Evolutionary conservation across 345 rosid genomes (phyloP).

Genomic region (Moringa oleifera): DNA sequence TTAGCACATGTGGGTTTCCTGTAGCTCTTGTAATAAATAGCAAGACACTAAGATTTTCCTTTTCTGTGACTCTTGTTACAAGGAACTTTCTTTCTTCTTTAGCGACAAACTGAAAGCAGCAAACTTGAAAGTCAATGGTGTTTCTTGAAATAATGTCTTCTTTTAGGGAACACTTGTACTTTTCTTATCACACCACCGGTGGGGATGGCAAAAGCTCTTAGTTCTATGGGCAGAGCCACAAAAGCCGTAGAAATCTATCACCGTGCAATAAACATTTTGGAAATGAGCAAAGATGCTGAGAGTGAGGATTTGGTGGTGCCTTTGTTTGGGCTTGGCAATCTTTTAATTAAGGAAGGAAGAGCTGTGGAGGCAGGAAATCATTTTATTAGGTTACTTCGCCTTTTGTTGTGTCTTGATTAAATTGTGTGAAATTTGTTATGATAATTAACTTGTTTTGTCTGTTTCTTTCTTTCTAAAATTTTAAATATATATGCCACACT

Average conservation of each 20-base stretch:
- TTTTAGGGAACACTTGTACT: conserved; percentile 47
- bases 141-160: conserved; percentile 2
- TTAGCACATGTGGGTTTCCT: not conserved
- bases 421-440: conserved; percentile 10
- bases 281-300: conserved; percentile 56
- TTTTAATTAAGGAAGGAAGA: conserved; percentile 68
- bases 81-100: not conserved
- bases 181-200: conserved; percentile 63
- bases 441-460: conserved; percentile 10
- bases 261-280: conserved; percentile 51
- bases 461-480: conserved; percentile 36
- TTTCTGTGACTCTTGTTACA: not conserved
- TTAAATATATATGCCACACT: conserved; percentile 50
- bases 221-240: conserved; percentile 47
- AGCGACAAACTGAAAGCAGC: not conserved
- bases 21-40: no score
- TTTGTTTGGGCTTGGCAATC: conserved; percentile 64
- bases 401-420: conserved; percentile 5
- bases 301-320: conserved; percentile 74
- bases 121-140: not conserved
- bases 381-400: conserved; percentile 46
- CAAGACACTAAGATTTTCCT: no score
- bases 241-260: conserved; percentile 53
- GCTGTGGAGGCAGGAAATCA: conserved; percentile 50
- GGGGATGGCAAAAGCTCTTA: conserved; percentile 76